Evolutionary conservation across 1,284 basidiomycete genomes (phyloP).

Genomic region (Ganoderma lucidum): DNA sequence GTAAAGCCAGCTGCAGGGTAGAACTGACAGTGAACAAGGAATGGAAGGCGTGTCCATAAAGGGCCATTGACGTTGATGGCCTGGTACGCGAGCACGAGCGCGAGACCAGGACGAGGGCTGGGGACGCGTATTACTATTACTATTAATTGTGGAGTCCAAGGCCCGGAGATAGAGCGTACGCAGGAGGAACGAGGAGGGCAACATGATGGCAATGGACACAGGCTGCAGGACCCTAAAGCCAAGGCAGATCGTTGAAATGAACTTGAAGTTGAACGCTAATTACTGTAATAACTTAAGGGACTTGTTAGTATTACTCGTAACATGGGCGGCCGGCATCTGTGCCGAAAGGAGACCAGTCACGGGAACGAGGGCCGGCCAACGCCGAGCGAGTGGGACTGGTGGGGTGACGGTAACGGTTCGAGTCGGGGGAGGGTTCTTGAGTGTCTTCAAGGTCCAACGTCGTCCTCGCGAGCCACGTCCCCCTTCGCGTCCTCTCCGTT

Average conservation of each 20-base stretch:
- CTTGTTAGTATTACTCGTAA: background rate
- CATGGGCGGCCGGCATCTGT: background rate
- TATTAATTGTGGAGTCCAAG: background rate
- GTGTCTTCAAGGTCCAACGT: background rate
- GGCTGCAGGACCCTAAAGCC: background rate
- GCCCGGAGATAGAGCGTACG: background rate
- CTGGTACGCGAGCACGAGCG: background rate
- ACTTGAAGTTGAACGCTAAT: no score
- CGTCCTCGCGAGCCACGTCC: slow-evolving; percentile 5
- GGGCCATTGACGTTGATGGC: background rate
- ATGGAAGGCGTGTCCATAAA: background rate
- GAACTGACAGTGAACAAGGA: background rate
- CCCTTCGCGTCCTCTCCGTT: background rate
- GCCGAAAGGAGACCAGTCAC: slow-evolving; percentile 2
- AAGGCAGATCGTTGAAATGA: no score
- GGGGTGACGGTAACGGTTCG: background rate
- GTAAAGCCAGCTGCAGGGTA: background rate
- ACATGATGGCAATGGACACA: background rate
- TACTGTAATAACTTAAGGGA: no score
- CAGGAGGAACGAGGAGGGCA: background rate
- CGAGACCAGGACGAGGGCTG: background rate
- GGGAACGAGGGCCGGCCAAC: slow-evolving; percentile 1
- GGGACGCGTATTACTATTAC: background rate
- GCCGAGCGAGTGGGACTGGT: background rate
- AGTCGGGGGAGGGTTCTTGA: background rate